These are phyloP conservation scores for Boletus eberwhitei DNA, from an alignment of 768 basidiomycete genomes.

Conservation along the genomic window DNA sequence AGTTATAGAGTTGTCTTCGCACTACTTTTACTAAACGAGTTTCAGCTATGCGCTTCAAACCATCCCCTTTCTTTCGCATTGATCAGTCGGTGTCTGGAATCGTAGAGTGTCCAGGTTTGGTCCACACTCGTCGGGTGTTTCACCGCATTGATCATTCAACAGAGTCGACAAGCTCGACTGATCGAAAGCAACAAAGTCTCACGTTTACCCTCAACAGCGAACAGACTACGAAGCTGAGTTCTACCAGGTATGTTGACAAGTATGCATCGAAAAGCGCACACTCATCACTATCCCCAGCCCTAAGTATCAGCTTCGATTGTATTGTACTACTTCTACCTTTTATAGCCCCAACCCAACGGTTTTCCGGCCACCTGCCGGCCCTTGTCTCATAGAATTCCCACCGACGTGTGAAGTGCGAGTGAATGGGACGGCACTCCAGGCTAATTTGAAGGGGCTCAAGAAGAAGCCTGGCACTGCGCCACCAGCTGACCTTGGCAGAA, in stretches of 20 bases:
- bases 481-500: conserved; percentile 65
- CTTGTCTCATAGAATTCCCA: conserved; percentile 87
- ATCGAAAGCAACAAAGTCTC: conserved; percentile 63
- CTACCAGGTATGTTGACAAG: conserved; percentile 45
- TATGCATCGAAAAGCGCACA: not conserved
- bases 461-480: conserved; percentile 94
- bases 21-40: conserved; percentile 10
- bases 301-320: conserved; percentile 78
- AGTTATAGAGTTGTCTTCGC: conserved; percentile 16
- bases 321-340: conserved; percentile 83
- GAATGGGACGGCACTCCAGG: conserved; percentile 63
- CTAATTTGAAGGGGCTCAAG: conserved; percentile 87
- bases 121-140: not conserved
- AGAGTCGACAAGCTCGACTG: conserved; percentile 79
- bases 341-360: conserved; percentile 48
- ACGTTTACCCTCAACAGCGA: conserved; percentile 65
- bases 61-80: conserved; percentile 72
- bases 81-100: conserved; percentile 64
- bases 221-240: conserved; percentile 57
- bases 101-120: conserved; percentile 75
- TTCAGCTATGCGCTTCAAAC: conserved; percentile 70
- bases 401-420: conserved; percentile 89
- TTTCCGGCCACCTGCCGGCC: conserved; percentile 49
- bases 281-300: conserved; percentile 39
- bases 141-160: conserved; percentile 1